A percentile compares a stretch with the other conserved stretches of the same genome.
Conservation (phyloP, 2,329 filamentous ascomycete species). For the Fusarium penzigii region DNA sequence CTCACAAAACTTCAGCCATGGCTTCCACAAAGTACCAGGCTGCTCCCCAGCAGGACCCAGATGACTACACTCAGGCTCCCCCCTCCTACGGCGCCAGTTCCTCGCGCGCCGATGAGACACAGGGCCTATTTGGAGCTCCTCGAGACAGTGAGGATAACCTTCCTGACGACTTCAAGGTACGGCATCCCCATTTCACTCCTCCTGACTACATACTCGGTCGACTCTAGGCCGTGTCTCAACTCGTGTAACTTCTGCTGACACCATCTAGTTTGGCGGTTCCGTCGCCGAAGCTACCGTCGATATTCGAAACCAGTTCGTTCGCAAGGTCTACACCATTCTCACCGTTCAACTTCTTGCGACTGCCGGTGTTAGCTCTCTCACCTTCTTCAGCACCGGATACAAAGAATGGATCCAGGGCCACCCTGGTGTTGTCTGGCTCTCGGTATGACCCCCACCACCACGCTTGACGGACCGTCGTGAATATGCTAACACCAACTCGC, state of each 20-base stretch:
- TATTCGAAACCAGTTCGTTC: slow-evolving; percentile 94
- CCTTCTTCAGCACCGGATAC: slow-evolving; percentile 81
- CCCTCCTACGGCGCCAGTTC: slow-evolving; percentile 71
- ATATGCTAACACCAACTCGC: slow-evolving; percentile 19
- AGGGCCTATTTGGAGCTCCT: slow-evolving; percentile 66
- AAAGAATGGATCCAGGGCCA: slow-evolving; percentile 85
- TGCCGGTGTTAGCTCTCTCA: slow-evolving; percentile 75
- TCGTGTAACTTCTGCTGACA: slow-evolving; percentile 13
- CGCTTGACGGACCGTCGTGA: not conserved
- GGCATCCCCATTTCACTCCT: not conserved
- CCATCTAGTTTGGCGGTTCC: slow-evolving; percentile 76
- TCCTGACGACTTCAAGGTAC: slow-evolving; percentile 94
- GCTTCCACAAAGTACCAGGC: slow-evolving; percentile 78
- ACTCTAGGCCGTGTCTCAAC: not conserved
- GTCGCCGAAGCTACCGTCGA: slow-evolving; percentile 93
- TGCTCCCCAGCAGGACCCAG: slow-evolving; percentile 83
- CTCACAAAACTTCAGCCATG: slow-evolving; percentile 48
- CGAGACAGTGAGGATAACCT: slow-evolving; percentile 86
- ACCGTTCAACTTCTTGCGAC: slow-evolving; percentile 92
- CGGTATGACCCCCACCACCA: slow-evolving; percentile 48
- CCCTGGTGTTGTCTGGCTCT: slow-evolving; percentile 81
- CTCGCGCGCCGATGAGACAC: slow-evolving; percentile 51
- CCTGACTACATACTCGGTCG: too few relatives aligned
- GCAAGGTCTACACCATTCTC: slow-evolving; percentile 97
- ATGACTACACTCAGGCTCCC: slow-evolving; percentile 78